Base-by-base conservation (phyloP, 2,329 filamentous ascomycete species). In the Chalara sp. region DNA sequence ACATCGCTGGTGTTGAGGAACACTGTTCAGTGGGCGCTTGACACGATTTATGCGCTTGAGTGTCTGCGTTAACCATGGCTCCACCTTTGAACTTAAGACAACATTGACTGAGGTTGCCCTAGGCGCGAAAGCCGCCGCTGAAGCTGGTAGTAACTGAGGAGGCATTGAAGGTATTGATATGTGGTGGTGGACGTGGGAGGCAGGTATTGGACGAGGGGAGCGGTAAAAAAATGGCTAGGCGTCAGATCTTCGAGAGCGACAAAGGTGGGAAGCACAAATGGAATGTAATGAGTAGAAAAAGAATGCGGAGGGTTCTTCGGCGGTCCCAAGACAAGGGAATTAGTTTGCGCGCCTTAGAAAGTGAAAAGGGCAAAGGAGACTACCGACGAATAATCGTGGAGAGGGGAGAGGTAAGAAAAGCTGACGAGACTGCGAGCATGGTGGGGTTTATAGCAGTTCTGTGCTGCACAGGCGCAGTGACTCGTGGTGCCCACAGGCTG, bases 11-110 rank as follows among this genome's bases (percentile, higher is more conserved):
- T 97, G 93, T 70, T 99, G 93, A 52, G 89, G 85, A 46, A 96
- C 88, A 70, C 88, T 96, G 80, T 99, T 99, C 71, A 97, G 81
- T 55, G 93, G 92, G 63, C 93, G 87, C 81, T 97, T 99, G 64
- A 96, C 84, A 61, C 87, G 83, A 78, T 96, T 97, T 74, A 96
- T 90, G 69, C 93, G 85, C 80, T 97, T 97, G 64, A 99, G 78
- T 8, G 91, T 96, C 67, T 91, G 88, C 35, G 93, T 99, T 71
- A 97, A 80, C 93, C 93, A 99, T 53, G 90, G 87, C 74, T 96
- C 91, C 65, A 95, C 83, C 75, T 93, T 95, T 68, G 86, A 86
- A 65, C 85, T 87, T 64, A 99, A 78, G 54, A 99, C 93, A 61
- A 99, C 89, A 68, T 95, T 97, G 70, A 95, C 92, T 30, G 89